Base-by-base conservation (phyloP, 257 asterid genomes). In the Perilla frutescens region DNA sequence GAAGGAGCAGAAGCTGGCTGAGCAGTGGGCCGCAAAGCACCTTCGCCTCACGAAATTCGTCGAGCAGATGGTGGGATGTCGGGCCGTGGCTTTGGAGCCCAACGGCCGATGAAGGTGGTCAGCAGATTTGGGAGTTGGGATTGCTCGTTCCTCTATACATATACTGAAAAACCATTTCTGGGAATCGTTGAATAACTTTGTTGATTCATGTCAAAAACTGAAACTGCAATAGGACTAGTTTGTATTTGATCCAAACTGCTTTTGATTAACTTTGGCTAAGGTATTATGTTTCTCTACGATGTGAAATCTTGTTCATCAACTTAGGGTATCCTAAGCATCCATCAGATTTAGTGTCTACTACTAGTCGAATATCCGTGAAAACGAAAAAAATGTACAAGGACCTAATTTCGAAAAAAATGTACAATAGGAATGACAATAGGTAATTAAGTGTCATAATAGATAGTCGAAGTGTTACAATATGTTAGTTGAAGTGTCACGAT, bases 11-110 rank as follows among this genome's bases (percentile, higher is more conserved):
- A 92, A 94, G 65, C 66, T 94, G 78, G 93, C 96, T 0, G 98
- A 94, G 79, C 98, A 92, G 53, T 94, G 98, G 99, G 87, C 93
- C 2, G 88, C 92, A 0, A 94, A 88, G 81, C 96, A 94, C 77
- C 3, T 76, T 1, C 92, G 89, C 48, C 80, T 93, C 15, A 79
- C 87, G 0, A 85, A 76, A 83, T 87, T 91, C 70, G 88, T 93
- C 12, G 96, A 93, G 74, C 96, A 88, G 77, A 83, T 87, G 81
- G 96, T 87, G 81, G 96, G 96, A 7, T 84, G 87, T 13, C 60
- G 85, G 40, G 68, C 89, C 20, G 71, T 79, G 6, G 62, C 68
- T 14, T 44, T 65, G 10, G 91, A 85, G 41, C 83, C 85, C 8
- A 86, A 80, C 51, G 87, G 75, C n/a, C 80, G 82, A 47, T 81